These are phyloP conservation scores for Aspergillus ochraceus DNA, from an alignment of 2,329 filamentous ascomycete genomes.

Conservation along the genomic window DNA sequence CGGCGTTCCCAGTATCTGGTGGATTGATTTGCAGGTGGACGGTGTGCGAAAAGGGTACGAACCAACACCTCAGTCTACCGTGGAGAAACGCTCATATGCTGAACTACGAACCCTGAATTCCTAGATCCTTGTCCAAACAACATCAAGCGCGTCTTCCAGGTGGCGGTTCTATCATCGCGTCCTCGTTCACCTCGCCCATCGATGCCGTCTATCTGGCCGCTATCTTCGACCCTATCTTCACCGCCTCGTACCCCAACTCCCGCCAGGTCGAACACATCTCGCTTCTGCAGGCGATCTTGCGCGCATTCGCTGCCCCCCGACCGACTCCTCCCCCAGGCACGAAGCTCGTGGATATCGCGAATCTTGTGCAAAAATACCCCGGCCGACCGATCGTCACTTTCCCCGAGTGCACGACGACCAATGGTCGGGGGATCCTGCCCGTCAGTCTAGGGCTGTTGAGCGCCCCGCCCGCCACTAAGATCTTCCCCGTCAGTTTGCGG, in stretches of 20 bases:
- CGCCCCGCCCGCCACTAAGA: slow-evolving; percentile 65
- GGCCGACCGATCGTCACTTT: slow-evolving; percentile 80
- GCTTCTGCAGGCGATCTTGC: slow-evolving; percentile 71
- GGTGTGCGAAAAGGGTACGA: slow-evolving; percentile 86
- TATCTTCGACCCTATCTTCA: slow-evolving; percentile 95
- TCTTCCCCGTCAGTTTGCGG: slow-evolving; percentile 87
- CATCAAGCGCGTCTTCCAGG: slow-evolving; percentile 73
- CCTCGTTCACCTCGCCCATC: slow-evolving; percentile 87
- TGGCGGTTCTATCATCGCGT: slow-evolving; percentile 78
- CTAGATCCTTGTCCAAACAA: slow-evolving; percentile 68
- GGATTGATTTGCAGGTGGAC: slow-evolving; percentile 97
- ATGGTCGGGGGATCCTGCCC: slow-evolving; percentile 84
- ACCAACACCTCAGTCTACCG: slow-evolving; percentile 2
- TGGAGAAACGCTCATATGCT: background rate
- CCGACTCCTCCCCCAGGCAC: slow-evolving; percentile 48
- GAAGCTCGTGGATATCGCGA: slow-evolving; percentile 60
- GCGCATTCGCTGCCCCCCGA: slow-evolving; percentile 65
- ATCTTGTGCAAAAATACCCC: slow-evolving; percentile 68
- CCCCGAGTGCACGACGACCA: slow-evolving; percentile 91
- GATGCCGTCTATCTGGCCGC: slow-evolving; percentile 92
- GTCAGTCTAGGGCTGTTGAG: slow-evolving; percentile 75
- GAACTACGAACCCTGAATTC: background rate
- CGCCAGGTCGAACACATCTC: slow-evolving; percentile 74
- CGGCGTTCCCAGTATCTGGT: slow-evolving; percentile 90
- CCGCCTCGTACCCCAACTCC: slow-evolving; percentile 74